Base-by-base conservation (phyloP, 2,329 filamentous ascomycete species). In the Fusarium dimerum region DNA sequence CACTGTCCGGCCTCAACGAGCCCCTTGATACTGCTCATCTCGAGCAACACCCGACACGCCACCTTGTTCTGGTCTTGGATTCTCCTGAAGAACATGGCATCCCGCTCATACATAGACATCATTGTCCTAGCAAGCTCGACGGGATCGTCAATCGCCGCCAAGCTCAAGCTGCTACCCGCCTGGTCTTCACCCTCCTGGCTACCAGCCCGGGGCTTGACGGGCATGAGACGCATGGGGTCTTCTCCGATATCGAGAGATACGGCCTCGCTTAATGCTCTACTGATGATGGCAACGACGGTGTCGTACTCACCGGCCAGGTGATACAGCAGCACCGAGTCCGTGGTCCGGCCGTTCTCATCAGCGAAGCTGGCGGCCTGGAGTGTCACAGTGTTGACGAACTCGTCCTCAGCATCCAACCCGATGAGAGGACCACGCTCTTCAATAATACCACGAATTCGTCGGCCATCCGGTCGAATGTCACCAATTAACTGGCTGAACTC, bases 221-320 rank as follows among this genome's bases (percentile, higher is more conserved):
- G 90, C 71, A 92, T 85, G 45, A 96, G 76, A 40, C 87, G 86
- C 72, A 92, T 80, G 16, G 88, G 85, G 52, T 91, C 87, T 63
- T 94, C 88, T 48, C 91, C 92, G 63, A 96, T 82, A 64, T 96
- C 92, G 11, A 93, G 81, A 12, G 90, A 88, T 54, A 97, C 86
- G 42, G 91, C 90, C 71, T 97, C 92, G 50, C 92, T 95, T 36
- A 99, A 80, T 4, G 92, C 88, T 39, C 92, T 88, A 72, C 92
- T 96, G 66, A 97, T 84, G 60, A 97, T 93, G 26, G 83, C 78
- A 41, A 97, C 85, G n/a, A 97, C 95, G 48, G 87, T 92, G 70
- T 99, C 92, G 69, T 96, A 97, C 70, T 99, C 92, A 66, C 91
- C 90, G 0, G 94, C 93, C 41, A 99, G 80, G 71, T 99, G 93